Evolutionary conservation across 768 basidiomycete species (phyloP), one percentile per base, ranked within the genome.

Genomic region (Symmetrospora coprosmae): DNA sequence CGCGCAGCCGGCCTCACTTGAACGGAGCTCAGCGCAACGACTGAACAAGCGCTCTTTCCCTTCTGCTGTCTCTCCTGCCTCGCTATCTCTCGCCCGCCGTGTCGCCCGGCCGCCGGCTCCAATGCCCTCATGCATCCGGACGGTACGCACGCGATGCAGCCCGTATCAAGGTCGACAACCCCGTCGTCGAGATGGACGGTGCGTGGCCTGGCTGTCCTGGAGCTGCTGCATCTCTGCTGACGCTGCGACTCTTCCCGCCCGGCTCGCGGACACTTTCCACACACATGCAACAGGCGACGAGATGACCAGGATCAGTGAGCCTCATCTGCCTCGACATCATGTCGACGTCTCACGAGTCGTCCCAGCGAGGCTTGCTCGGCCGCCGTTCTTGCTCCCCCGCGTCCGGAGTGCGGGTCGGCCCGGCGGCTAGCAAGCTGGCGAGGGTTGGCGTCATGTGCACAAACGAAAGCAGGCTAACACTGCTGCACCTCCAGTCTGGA

Each of bases 301-400:
- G 76, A 97, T 97, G 92, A 99, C 92, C 33, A 79, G 92, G 66
- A 94, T 99, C 70, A 99, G 97, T 72, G 96, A 87, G 89, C 90
- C 89, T 81, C 89, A 89, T 78, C 90, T 91, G 70, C 78, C 87
- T 25, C 37, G 28, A 40, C 31, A 30, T n/a, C 31, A 13, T 5
- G 4, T 31, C 16, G 0, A 35, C 16, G 17, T 17, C 47, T 30
- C 34, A 17, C 50, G 33, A 30, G 34, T 41, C 43, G 40, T 34
- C 28, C 60, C 33, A 38, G 21, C 31, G 8, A 31, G 28, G 17
- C 45, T 9, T 19, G 21, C 6, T 39, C 0, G 9, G 31, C 48
- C 23, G 11, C 38, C 37, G 9, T 34, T 5, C 23, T 21, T 19
- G 9, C 6, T 19, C 49, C 19, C 49, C 31, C 23, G 49, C 49